These are phyloP conservation scores for Bothriochloa decipiens DNA, from an alignment of 176 grass and related monocot species.

Conservation along the genomic window DNA sequence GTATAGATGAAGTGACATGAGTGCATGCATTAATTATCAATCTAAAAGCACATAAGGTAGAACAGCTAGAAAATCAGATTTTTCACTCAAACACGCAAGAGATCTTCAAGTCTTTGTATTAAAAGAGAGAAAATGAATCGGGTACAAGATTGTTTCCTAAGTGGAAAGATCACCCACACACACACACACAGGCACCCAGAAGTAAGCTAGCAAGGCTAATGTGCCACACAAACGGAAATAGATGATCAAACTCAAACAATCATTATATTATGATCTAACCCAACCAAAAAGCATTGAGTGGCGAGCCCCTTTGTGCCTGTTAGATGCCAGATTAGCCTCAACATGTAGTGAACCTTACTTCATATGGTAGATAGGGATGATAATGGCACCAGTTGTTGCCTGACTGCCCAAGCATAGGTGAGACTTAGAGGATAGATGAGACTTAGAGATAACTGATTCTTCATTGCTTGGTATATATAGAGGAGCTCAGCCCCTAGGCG, in stretches of 20 bases:
- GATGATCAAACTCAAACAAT: neutral
- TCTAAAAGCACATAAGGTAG: neutral
- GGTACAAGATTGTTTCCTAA: neutral
- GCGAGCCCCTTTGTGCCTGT: too few species aligned
- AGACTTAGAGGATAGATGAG: too few species aligned
- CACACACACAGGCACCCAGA: too few species aligned
- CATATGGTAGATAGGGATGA: too few species aligned
- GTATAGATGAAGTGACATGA: neutral
- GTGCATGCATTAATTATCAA: neutral
- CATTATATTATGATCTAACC: neutral
- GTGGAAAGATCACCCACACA: neutral
- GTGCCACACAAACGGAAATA: neutral
- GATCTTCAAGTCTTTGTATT: neutral
- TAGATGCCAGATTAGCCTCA: neutral
- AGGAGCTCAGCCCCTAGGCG: too few species aligned
- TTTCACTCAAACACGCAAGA: neutral
- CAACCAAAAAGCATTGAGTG: neutral
- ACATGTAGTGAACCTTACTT: too few species aligned
- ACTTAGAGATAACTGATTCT: too few species aligned
- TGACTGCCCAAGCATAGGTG: too few species aligned
- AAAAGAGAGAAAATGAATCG: neutral
- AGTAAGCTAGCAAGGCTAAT: neutral
- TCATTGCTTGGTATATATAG: too few species aligned
- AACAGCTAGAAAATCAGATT: neutral
- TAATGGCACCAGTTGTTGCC: too few species aligned